Percentiles rank a stretch among this genome's conserved stretches.
Conservation (phyloP, 192 early-diverging fungal species). For the Coemansia sp. region DNA sequence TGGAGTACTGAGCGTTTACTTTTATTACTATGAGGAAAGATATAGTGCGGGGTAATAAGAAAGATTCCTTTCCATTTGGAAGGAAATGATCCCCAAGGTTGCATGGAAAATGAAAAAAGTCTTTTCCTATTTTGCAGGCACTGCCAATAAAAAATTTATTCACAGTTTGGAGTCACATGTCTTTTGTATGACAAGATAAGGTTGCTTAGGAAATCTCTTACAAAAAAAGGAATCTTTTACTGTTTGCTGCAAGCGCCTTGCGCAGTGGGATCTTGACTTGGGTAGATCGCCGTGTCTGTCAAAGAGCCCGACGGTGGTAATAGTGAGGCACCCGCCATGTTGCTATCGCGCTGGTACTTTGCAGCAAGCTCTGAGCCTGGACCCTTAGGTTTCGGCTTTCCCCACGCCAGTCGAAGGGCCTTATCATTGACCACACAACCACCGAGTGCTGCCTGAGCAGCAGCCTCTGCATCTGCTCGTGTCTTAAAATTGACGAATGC, state of each 20-base stretch:
- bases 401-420: conserved; percentile 81
- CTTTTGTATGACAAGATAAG: too few relatives aligned
- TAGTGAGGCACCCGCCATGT: background rate
- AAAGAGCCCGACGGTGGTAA: conserved; percentile 21
- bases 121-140: background rate
- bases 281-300: conserved; percentile 34
- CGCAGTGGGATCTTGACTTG: conserved; percentile 60
- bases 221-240: background rate
- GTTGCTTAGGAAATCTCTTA: too few relatives aligned
- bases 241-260: conserved; percentile 43
- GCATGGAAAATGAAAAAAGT: background rate
- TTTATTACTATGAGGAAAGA: too few relatives aligned
- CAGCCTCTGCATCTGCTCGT: conserved; percentile 82
- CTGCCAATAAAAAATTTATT: background rate
- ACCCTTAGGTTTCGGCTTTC: conserved; percentile 69
- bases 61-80: too few relatives aligned
- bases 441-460: conserved; percentile 66
- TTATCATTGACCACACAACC: conserved; percentile 73
- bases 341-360: background rate
- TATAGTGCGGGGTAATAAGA: too few relatives aligned
- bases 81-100: too few relatives aligned
- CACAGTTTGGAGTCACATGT: too few relatives aligned
- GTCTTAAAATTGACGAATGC: conserved; percentile 90
- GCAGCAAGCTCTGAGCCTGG: conserved; percentile 56
- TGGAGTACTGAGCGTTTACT: too few relatives aligned